These are phyloP conservation scores for Brassica incana DNA, from an alignment of 345 rosid genomes.

Conservation along the genomic window DNA sequence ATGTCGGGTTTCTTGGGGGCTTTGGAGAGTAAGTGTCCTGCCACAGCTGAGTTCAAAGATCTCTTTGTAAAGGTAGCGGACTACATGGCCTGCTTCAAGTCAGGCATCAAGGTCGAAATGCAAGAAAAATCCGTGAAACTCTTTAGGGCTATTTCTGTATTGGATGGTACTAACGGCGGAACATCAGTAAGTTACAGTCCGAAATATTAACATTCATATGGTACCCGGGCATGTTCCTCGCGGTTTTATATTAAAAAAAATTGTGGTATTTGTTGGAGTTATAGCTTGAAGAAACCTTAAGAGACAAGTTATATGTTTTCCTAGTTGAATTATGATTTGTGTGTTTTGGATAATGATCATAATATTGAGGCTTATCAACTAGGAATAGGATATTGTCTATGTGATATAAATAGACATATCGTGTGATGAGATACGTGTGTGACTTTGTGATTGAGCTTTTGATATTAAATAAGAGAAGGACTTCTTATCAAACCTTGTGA, in stretches of 20 bases:
- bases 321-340: too few species aligned
- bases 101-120: neutral
- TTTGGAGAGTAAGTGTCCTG: conserved; percentile 20
- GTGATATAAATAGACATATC: too few species aligned
- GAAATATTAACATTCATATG: neutral
- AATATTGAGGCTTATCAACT: too few species aligned
- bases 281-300: too few species aligned
- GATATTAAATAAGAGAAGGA: too few species aligned
- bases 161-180: conserved; percentile 10
- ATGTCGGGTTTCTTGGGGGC: neutral
- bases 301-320: too few species aligned
- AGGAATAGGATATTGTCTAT: too few species aligned
- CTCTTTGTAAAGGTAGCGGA: conserved; percentile 15
- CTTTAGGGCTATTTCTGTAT: conserved; percentile 5
- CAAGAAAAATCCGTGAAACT: neutral
- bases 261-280: neutral
- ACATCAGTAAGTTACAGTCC: conserved; percentile 12
- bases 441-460: too few species aligned
- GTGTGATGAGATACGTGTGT: too few species aligned
- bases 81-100: conserved; percentile 10
- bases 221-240: neutral
- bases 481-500: too few species aligned
- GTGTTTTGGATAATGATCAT: too few species aligned
- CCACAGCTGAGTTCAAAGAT: conserved; percentile 15
- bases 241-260: neutral